Conservation (phyloP, 2,329 filamentous ascomycete genomes). For the Penicillium sp. region DNA sequence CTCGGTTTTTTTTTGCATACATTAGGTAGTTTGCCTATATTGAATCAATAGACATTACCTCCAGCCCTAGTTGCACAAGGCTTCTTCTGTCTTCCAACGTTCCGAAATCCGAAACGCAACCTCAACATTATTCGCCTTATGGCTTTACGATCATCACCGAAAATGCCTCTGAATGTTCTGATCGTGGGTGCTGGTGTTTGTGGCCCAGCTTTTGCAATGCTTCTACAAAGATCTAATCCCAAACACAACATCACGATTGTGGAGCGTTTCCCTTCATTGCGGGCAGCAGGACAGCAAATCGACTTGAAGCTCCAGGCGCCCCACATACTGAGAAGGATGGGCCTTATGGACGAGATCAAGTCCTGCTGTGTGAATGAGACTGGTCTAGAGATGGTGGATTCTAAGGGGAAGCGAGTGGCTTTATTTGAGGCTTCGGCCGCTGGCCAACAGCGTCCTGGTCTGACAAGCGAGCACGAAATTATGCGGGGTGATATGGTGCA, state of each 20-base stretch:
- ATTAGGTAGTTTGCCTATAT: too few relatives aligned
- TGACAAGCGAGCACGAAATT: slow-evolving; percentile 58
- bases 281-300: slow-evolving; percentile 50
- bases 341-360: slow-evolving; percentile 42
- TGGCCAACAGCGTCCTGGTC: slow-evolving; percentile 41
- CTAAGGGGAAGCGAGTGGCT: slow-evolving; percentile 35
- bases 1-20: too few relatives aligned
- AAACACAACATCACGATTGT: slow-evolving; percentile 38
- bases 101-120: too few relatives aligned
- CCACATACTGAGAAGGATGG: slow-evolving; percentile 51
- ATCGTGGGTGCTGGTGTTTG: slow-evolving; percentile 43
- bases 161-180: slow-evolving; percentile 50
- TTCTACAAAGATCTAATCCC: slow-evolving; percentile 36
- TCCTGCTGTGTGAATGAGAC: slow-evolving; percentile 42
- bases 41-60: too few relatives aligned
- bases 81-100: too few relatives aligned
- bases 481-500: slow-evolving; percentile 55
- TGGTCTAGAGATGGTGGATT: slow-evolving; percentile 47
- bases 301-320: slow-evolving; percentile 53
- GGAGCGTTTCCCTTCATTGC: slow-evolving; percentile 40
- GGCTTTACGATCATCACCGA: too few relatives aligned
- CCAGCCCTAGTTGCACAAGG: too few relatives aligned
- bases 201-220: slow-evolving; percentile 47
- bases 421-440: slow-evolving; percentile 38
- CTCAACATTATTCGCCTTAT: too few relatives aligned